A percentile compares a stretch with the other conserved stretches of the same genome.
These are phyloP conservation scores for Carex cristatella DNA, from an alignment of 176 grass and related monocot genomes.

Conservation along the genomic window DNA sequence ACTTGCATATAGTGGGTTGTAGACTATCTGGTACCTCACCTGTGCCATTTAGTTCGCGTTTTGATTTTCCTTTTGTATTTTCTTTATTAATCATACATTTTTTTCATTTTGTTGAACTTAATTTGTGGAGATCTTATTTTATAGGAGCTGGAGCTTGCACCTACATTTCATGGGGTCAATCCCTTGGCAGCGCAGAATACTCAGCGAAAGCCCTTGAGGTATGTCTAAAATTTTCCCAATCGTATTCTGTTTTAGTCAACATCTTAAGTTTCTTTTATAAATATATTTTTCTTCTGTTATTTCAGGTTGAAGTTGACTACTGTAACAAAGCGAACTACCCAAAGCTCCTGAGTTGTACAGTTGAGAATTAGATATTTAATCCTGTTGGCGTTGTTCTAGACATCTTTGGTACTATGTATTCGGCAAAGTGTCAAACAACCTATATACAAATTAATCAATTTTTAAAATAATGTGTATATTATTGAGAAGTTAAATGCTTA, in stretches of 20 bases:
- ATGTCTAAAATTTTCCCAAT: conserved; percentile 14
- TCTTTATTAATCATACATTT: not conserved
- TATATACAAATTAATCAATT: not conserved
- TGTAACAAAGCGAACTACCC: conserved; percentile 37
- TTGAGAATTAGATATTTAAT: not conserved
- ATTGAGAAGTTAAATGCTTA: not conserved
- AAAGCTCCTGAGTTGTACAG: conserved; percentile 9
- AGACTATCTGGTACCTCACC: not conserved
- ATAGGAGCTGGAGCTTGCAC: conserved; percentile 55
- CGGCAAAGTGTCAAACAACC: not conserved
- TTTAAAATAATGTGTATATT: conserved; percentile 14
- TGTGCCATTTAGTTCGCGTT: not conserved
- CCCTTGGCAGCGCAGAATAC: conserved; percentile 28
- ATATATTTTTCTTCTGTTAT: not conserved
- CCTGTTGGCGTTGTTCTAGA: not conserved
- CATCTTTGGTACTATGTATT: not conserved
- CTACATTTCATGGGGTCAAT: conserved; percentile 25
- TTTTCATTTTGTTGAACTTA: conserved; percentile 12
- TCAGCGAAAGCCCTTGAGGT: conserved; percentile 62
- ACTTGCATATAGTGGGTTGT: not conserved
- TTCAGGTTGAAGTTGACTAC: conserved; percentile 73
- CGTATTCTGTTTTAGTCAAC: not conserved
- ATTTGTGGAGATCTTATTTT: conserved; percentile 15
- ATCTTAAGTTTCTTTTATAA: not conserved
- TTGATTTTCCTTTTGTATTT: conserved; percentile 12